Evolutionary conservation across 805 yeast genomes (phyloP).

Genomic region (Lachancea mirantina): DNA sequence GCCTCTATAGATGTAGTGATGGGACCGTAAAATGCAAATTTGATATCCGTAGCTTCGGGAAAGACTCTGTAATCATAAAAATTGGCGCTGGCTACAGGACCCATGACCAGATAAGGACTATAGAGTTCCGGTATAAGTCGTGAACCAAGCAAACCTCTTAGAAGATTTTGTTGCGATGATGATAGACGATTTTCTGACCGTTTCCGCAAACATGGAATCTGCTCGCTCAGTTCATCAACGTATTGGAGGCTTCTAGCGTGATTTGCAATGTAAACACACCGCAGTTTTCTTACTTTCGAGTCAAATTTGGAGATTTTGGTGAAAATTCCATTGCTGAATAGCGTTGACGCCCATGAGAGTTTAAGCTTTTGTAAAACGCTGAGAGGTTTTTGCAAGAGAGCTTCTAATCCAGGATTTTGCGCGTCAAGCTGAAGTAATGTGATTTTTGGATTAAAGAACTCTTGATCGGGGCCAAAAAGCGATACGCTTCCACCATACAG

Average conservation of each 20-base stretch:
- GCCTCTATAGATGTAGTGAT: constrained; percentile 54
- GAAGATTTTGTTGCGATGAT: constrained; percentile 31
- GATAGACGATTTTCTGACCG: constrained; percentile 16
- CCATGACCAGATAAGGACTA: constrained; percentile 37
- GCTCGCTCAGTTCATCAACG: constrained; percentile 14
- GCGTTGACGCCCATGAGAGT: constrained; percentile 33
- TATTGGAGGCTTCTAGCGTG: constrained; percentile 15
- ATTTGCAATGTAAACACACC: constrained; percentile 38
- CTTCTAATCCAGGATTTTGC: constrained; percentile 6
- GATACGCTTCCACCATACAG: constrained; percentile 31
- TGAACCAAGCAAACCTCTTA: constrained; percentile 41
- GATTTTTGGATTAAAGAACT: constrained; percentile 13
- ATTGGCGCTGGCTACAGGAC: constrained; percentile 55
- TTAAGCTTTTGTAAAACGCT: constrained; percentile 18
- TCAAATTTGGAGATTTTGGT: constrained; percentile 28
- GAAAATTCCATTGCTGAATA: constrained; percentile 46
- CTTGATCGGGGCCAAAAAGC: constrained; percentile 15
- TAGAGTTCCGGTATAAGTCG: constrained; percentile 47
- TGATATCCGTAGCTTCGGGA: constrained; percentile 22
- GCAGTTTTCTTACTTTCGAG: constrained; percentile 22
- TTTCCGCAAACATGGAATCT: constrained; percentile 11
- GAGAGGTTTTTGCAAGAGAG: constrained; percentile 1
- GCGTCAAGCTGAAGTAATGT: constrained; percentile 19
- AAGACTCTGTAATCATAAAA: constrained; percentile 54
- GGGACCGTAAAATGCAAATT: constrained; percentile 45